Percentiles rank a stretch among this genome's conserved stretches.
Evolutionary conservation across 2,329 filamentous ascomycete genomes (phyloP).

Genomic region (Escovopsis weberi): DNA sequence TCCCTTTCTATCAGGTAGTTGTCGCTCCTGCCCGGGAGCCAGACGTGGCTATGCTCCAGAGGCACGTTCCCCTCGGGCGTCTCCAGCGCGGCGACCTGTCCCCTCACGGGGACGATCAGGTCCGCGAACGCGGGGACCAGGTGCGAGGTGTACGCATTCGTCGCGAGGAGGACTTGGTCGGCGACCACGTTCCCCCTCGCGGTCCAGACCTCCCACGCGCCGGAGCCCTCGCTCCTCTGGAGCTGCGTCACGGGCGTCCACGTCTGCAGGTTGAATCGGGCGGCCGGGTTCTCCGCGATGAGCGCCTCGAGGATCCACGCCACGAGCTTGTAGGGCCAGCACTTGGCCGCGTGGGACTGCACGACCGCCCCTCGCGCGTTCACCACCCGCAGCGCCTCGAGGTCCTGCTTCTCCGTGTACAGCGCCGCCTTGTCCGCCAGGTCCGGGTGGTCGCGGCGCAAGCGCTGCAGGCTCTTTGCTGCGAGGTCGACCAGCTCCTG

Average conservation of each 20-base stretch:
- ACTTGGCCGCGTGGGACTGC: slow-evolving; percentile 48
- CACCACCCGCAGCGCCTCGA: slow-evolving; percentile 40
- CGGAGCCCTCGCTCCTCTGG: slow-evolving; percentile 16
- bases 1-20: slow-evolving; percentile 65
- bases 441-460: slow-evolving; percentile 39
- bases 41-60: slow-evolving; percentile 47
- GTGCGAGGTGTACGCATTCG: slow-evolving; percentile 71
- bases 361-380: slow-evolving; percentile 48
- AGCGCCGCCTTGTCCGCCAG: slow-evolving; percentile 35
- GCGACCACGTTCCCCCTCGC: slow-evolving; percentile 51
- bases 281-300: slow-evolving; percentile 20
- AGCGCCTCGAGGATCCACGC: slow-evolving; percentile 53
- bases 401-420: slow-evolving; percentile 21
- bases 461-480: slow-evolving; percentile 31
- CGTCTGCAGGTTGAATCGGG: slow-evolving; percentile 57
- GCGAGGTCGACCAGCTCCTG: slow-evolving; percentile 38
- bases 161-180: slow-evolving; percentile 56
- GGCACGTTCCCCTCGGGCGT: slow-evolving; percentile 31
- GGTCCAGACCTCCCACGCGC: slow-evolving; percentile 51
- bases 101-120: slow-evolving; percentile 63
- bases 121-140: slow-evolving; percentile 55
- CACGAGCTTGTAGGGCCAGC: slow-evolving; percentile 81
- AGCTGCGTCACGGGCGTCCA: slow-evolving; percentile 48
- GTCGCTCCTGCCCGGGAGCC: slow-evolving; percentile 42
- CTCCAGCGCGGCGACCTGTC: slow-evolving; percentile 53